Evolutionary conservation across 495 filamentous ascomycete genomes (phyloP), one percentile per base, ranked within the genome.

Genomic region (Hypoxylon fragiforme): DNA sequence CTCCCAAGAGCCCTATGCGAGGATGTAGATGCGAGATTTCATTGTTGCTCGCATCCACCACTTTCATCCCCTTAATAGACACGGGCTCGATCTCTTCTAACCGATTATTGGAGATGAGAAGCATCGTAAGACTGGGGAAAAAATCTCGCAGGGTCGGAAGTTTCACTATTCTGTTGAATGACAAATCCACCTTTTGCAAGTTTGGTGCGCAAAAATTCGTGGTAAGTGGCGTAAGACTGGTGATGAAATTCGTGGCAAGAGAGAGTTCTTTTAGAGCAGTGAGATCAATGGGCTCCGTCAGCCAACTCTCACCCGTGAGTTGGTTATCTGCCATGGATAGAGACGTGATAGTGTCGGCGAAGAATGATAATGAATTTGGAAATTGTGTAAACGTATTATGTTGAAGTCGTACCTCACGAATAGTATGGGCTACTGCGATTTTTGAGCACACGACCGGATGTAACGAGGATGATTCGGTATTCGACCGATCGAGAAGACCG

Each of bases 251-350:
- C 7, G 78, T 77, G 40, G 81, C 76, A 15, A 97, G 69, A 62
- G 86, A 89, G 42, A 97, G 80, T 34, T 85, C 85, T 42, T 82
- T 84, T 11, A 97, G 81, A 7, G 79, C 81, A 1, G 88, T 90
- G 15, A 97, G 78, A 24, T 79, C 76, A 11, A 96, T 69, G 4
- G 75, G 69, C 18, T 82, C 77, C 12, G 80, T 76, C 19, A 92
- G 71, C 51, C 85, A 83, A 30, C 70, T 68, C 46, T 80, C 78
- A 16, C 81, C 77, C 2, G 72, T 70, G 16, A 97, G 75, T 26
- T 87, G 81, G 68, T 96, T 96, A 65, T 91, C 79, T 7, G 89
- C 85, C 7, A 97, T 69, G 31, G 91, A 90, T 41, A 97, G 78
- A 8, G 82, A 79, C 1, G 81, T 83, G n/a, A 97, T 69, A 18